Evolutionary conservation across 176 grass and related monocot genomes (phyloP), one percentile per base, ranked within the genome.

Genomic region (Oryza australiensis): DNA sequence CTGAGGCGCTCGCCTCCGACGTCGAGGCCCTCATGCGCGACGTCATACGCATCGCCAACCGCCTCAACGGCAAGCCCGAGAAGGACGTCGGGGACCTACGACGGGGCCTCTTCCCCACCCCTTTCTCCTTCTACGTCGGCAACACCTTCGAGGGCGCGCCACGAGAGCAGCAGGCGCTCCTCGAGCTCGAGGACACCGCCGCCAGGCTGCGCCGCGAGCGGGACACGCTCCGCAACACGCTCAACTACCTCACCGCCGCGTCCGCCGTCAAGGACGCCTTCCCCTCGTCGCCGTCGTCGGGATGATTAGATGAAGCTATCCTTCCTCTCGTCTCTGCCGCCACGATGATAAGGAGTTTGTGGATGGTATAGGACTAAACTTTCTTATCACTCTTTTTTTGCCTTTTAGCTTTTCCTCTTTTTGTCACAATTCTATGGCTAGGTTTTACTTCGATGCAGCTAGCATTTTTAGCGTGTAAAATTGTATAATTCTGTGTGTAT

Each of bases 241-340:
- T 99, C 86, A 99, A 99, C 76, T 99, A 96, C 87, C 97, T 99
- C 70, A 99, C 93, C 53, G 97, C 97, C n/a, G 93, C 87, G 9
- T 96, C 93, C 20, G 97, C 97, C 43, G 93, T 99, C 80, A 94
- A 99, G 89, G 91, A 96, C 43, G 97, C 80, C 29, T 94, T 99
- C 84, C 91, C 94, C 37, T 89, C 91, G 3, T 91, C 90, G 66
- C 82, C 90, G 8, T 98, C 91, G 5, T 88, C 88, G 0, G 78
- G 83, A 62, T 89, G 79, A 62, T 89, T 41, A 55, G 51, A 20
- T 55, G 20, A 55, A 55, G 20, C 51, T 0, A n/a, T 55, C 42
- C 37, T 76, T 34, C 24, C 15, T 73, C 68, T 15, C 15, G 30
- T 29, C 45, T 84, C 40, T 34, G 9, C 12, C 43, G n/a, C 43